Conservation (phyloP, 2,329 filamentous ascomycete genomes). For the Aspergillus pseudoterreus region DNA sequence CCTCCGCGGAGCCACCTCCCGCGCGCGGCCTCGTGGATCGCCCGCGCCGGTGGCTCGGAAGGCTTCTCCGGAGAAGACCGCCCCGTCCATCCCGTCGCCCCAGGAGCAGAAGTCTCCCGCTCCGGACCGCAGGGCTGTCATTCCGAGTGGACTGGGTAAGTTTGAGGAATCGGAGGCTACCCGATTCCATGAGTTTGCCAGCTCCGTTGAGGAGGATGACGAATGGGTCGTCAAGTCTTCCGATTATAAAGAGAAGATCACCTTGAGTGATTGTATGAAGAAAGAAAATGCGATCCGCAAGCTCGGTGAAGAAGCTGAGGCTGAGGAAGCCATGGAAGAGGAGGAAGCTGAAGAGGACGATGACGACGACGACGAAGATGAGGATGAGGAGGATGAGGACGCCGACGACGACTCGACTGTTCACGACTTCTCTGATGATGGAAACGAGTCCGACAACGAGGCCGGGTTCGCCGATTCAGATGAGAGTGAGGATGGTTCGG, state of each 20-base stretch:
- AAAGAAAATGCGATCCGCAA: constrained; percentile 88
- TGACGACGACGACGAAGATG: constrained; percentile 40
- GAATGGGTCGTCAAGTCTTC: constrained; percentile 81
- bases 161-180: constrained; percentile 42
- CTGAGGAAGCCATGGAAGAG: constrained; percentile 81
- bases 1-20: constrained; percentile 18
- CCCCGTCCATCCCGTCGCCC: constrained; percentile 3
- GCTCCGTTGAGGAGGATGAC: constrained; percentile 74
- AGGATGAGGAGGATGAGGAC: constrained; percentile 44
- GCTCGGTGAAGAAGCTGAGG: constrained; percentile 74
- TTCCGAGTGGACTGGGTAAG: constrained; percentile 34
- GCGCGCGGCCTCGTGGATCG: constrained; percentile 35
- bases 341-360: constrained; percentile 66
- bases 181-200: constrained; percentile 86
- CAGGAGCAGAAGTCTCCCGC: constrained; percentile 13
- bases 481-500: constrained; percentile 61
- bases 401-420: constrained; percentile 62
- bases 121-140: constrained; percentile 24
- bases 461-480: constrained; percentile 68
- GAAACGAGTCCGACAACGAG: constrained; percentile 79
- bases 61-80: constrained; percentile 18
- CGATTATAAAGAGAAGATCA: constrained; percentile 67
- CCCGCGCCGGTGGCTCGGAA: constrained; percentile 37
- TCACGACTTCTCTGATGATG: constrained; percentile 55
- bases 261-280: constrained; percentile 80